Percentiles rank a stretch among this genome's conserved stretches.
Conservation (phyloP, 1,139 yeast species). For the Protomyces pachydermus region DNA sequence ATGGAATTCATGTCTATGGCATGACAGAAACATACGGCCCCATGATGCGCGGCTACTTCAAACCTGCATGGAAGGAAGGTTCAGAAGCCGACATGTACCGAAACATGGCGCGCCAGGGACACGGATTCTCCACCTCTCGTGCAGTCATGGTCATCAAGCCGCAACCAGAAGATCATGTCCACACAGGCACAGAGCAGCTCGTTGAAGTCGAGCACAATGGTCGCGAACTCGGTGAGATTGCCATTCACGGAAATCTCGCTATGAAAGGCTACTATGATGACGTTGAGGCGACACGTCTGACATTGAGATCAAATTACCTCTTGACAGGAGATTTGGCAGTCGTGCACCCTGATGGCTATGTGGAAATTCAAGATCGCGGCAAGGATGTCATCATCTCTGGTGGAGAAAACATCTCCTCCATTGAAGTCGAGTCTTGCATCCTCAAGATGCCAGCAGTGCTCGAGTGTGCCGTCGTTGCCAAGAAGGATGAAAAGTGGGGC, state of each 20-base stretch:
- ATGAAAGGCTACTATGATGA: slow-evolving; percentile 57
- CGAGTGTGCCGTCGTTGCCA: slow-evolving; percentile 43
- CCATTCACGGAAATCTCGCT: slow-evolving; percentile 42
- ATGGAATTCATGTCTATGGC: slow-evolving; percentile 64
- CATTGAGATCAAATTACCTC: slow-evolving; percentile 50
- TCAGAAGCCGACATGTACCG: slow-evolving; percentile 9
- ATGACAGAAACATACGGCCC: slow-evolving; percentile 51
- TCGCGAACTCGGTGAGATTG: slow-evolving; percentile 41
- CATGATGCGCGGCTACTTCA: slow-evolving; percentile 39
- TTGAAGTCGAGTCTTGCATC: slow-evolving; percentile 62
- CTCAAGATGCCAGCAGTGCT: slow-evolving; percentile 44
- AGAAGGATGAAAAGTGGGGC: slow-evolving; percentile 41
- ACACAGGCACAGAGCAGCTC: slow-evolving; percentile 48
- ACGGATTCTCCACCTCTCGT: slow-evolving; percentile 41
- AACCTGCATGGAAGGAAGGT: slow-evolving; percentile 37
- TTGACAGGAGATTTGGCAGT: slow-evolving; percentile 68
- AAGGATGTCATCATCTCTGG: slow-evolving; percentile 77
- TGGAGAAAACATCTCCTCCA: slow-evolving; percentile 78
- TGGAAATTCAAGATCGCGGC: slow-evolving; percentile 65
- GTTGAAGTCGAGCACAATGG: slow-evolving; percentile 48
- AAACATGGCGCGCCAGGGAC: slow-evolving; percentile 41
- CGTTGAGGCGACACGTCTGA: slow-evolving; percentile 50
- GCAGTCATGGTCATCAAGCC: slow-evolving; percentile 46
- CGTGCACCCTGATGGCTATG: slow-evolving; percentile 53
- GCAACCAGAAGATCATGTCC: slow-evolving; percentile 33